Percentiles rank a stretch among this genome's conserved stretches.
Conservation (phyloP, 768 basidiomycete genomes). For the Lentinula edodes region DNA sequence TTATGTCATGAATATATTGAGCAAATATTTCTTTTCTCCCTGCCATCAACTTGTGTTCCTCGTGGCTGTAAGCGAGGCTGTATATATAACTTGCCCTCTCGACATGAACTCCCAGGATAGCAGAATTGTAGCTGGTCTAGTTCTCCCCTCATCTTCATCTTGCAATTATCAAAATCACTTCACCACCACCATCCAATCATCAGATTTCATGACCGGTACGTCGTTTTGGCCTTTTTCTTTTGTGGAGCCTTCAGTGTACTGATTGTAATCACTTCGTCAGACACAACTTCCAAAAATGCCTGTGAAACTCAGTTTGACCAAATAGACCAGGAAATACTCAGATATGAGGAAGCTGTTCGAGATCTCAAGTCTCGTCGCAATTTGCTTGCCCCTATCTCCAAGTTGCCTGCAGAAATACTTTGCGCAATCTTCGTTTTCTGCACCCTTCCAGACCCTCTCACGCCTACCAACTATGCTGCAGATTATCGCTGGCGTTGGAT, state of each 20-base stretch:
- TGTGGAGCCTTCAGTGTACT: not conserved
- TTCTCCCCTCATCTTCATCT: not conserved
- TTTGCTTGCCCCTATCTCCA: conserved; percentile 27
- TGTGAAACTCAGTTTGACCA: not conserved
- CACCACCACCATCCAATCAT: not conserved
- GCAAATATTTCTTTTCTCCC: not conserved
- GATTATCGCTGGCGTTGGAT: conserved; percentile 30
- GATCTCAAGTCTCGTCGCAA: conserved; percentile 31
- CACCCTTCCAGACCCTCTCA: conserved; percentile 6
- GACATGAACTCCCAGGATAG: not conserved
- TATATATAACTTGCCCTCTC: not conserved
- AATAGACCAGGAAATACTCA: conserved; percentile 32
- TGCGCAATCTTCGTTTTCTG: conserved; percentile 30
- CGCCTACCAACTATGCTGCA: conserved; percentile 24
- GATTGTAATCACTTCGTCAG: not conserved
- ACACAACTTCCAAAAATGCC: not conserved
- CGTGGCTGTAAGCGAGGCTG: not conserved
- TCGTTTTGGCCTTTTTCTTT: not conserved
- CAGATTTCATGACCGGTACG: conserved; percentile 14
- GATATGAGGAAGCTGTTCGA: conserved; percentile 27
- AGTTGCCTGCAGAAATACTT: conserved; percentile 38
- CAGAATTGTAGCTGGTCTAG: conserved; percentile 27
- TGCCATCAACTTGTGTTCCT: not conserved
- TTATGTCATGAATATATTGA: not conserved
- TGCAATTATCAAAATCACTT: not conserved